Percentiles rank a stretch among this genome's conserved stretches.
These are phyloP conservation scores for Plenodomus biglobosus DNA, from an alignment of 2,329 filamentous ascomycete species.

Conservation along the genomic window DNA sequence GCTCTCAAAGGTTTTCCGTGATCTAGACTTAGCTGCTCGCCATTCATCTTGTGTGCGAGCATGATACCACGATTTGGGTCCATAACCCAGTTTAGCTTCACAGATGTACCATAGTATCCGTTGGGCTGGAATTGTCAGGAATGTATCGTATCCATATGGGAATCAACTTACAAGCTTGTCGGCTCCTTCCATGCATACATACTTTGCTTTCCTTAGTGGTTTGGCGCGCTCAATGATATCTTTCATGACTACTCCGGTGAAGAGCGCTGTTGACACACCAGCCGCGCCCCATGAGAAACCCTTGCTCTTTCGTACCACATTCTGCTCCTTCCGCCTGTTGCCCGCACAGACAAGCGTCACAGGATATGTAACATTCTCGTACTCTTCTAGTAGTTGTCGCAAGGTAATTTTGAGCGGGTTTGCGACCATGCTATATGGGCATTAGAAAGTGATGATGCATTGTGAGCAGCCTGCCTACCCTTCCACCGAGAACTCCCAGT, in stretches of 20 bases:
- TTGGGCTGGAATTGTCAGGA: slow-evolving; percentile 61
- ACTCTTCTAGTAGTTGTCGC: slow-evolving; percentile 70
- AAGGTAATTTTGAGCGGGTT: slow-evolving; percentile 72
- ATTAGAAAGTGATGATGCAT: slow-evolving; percentile 3
- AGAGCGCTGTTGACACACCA: slow-evolving; percentile 82
- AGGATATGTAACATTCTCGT: slow-evolving; percentile 80
- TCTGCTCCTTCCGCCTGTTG: slow-evolving; percentile 91
- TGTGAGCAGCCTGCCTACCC: slow-evolving; percentile 52
- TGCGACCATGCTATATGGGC: slow-evolving; percentile 64
- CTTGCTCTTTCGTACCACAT: slow-evolving; percentile 84
- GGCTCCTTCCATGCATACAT: slow-evolving; percentile 88
- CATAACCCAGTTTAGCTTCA: slow-evolving; percentile 86
- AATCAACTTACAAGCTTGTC: slow-evolving; percentile 64
- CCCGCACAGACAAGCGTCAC: slow-evolving; percentile 90
- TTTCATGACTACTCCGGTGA: slow-evolving; percentile 76
- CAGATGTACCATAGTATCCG: slow-evolving; percentile 82
- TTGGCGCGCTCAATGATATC: slow-evolving; percentile 70
- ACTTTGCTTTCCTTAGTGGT: slow-evolving; percentile 70
- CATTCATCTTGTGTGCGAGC: slow-evolving; percentile 90
- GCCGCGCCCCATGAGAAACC: slow-evolving; percentile 93
- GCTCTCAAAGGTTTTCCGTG: slow-evolving; percentile 82
- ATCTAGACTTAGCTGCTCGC: slow-evolving; percentile 75
- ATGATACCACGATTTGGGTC: slow-evolving; percentile 81
- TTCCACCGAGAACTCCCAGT: slow-evolving; percentile 83
- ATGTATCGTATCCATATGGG: background rate